Percentiles rank a stretch among this genome's conserved stretches.
These are phyloP conservation scores for Alternaria angustiovoidea DNA, from an alignment of 2,329 filamentous ascomycete species.

Conservation along the genomic window DNA sequence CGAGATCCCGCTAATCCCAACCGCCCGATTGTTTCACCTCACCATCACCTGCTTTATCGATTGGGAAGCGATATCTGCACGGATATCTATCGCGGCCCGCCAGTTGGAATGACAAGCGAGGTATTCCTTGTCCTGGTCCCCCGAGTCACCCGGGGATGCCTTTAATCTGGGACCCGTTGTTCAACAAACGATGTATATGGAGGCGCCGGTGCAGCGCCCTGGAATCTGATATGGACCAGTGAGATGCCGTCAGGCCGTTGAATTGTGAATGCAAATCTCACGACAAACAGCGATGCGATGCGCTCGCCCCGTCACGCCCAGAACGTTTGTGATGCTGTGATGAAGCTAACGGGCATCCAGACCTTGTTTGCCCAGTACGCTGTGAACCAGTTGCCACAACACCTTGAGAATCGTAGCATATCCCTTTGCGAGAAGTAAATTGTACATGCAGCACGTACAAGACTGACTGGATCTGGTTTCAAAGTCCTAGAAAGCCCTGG, in stretches of 20 bases:
- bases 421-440: not conserved
- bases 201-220: not conserved
- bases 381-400: not conserved
- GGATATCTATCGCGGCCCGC: conserved; percentile 26
- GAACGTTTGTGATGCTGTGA: not conserved
- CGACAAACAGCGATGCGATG: not conserved
- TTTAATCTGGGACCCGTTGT: conserved; percentile 3
- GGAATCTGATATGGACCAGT: conserved; percentile 7
- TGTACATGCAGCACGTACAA: not conserved
- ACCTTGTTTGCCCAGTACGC: not conserved
- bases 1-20: conserved; percentile 11
- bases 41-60: conserved; percentile 22
- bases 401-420: not conserved
- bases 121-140: conserved; percentile 14
- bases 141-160: not conserved
- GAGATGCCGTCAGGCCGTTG: not conserved
- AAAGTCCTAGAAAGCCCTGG: not conserved
- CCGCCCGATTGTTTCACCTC: conserved; percentile 33
- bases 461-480: not conserved
- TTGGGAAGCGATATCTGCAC: conserved; percentile 26
- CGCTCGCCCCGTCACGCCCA: not conserved
- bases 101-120: conserved; percentile 19
- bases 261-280: conserved; percentile 1
- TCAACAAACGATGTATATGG: not conserved
- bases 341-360: not conserved